Base-by-base conservation (phyloP, 495 filamentous ascomycete genomes). In the Aspergillus cavernicola region DNA sequence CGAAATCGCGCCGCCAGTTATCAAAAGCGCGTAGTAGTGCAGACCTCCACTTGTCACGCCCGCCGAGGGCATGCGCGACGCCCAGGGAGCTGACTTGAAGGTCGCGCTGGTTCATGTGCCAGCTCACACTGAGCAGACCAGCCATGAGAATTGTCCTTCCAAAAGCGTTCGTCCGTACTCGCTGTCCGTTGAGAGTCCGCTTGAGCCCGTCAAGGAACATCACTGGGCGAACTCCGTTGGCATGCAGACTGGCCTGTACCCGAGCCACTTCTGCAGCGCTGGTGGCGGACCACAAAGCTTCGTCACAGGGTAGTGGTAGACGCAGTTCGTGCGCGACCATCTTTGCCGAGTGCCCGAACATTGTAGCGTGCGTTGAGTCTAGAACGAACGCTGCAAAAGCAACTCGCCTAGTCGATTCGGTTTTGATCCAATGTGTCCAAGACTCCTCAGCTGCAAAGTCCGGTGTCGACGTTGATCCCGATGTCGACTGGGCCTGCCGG, bases 311-410 rank as follows among this genome's bases (percentile, higher is more conserved):
- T 22, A 98, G 72, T 1, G 93, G 89, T 9, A 97, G 75, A 19
- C 89, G 85, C 77, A 98, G 89, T 71, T 98, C 93, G 65, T 96
- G 91, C 3, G 93, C 91, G 12, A 96, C 91, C 91, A 97, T 96
- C 26, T 93, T 92, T 3, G 90, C 92, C 15, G 91, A 92, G 67
- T 98, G 93, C 0, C 93, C 93, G 69, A 97, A 98, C 88, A 98
- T 96, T 36, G 90, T 97, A 3, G 92, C 91, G 70, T 98, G 93
- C 6, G 90, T 95, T 3, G 92, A 95, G 66, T 98, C 93, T 47
- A 96, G 84, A 19, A 98, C 85, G 67, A 97, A 98, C 2, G 93
- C 93, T 13, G 86, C 92, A 75, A 97, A 98, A 0, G 92, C 93
- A 4, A 87, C 90, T 35, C 93, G 83, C 29, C 90, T 80, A 2